These are phyloP conservation scores for Beauveria brongniartii DNA, from an alignment of 2,329 filamentous ascomycete species.

Conservation along the genomic window DNA sequence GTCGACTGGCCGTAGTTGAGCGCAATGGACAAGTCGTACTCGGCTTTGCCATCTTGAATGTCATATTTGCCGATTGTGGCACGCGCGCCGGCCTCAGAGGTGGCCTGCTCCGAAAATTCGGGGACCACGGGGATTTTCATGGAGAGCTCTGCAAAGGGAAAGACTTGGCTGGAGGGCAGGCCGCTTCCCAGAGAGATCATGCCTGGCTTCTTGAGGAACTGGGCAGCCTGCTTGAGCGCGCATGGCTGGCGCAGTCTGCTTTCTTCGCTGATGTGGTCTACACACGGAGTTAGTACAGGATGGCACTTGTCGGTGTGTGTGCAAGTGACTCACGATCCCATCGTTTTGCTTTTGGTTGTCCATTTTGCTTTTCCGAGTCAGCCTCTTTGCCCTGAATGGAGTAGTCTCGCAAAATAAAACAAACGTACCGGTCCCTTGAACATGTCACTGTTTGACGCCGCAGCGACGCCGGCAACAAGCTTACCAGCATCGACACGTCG, in stretches of 20 bases:
- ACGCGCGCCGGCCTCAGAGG: constrained; percentile 48
- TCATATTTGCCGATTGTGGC: constrained; percentile 78
- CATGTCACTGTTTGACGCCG: constrained; percentile 68
- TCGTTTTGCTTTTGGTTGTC: constrained; percentile 69
- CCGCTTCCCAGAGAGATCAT: constrained; percentile 91
- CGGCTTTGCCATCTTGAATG: constrained; percentile 46
- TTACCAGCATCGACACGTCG: constrained; percentile 64
- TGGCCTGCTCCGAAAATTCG: constrained; percentile 63
- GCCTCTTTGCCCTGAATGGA: background rate
- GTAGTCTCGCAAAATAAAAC: constrained; percentile 17
- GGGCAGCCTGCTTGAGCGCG: constrained; percentile 76
- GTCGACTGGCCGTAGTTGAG: constrained; percentile 90
- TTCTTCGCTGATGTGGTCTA: constrained; percentile 55
- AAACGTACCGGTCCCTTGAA: constrained; percentile 63
- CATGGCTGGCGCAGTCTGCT: constrained; percentile 52
- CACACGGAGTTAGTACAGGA: background rate
- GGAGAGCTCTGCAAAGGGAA: constrained; percentile 75
- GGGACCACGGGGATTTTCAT: constrained; percentile 65
- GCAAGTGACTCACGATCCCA: constrained; percentile 64
- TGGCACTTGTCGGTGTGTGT: background rate
- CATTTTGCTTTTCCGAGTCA: constrained; percentile 20
- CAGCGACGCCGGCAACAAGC: constrained; percentile 68
- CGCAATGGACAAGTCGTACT: constrained; percentile 71
- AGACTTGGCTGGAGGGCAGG: constrained; percentile 79
- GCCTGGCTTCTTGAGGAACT: constrained; percentile 69